Conservation (phyloP, 2,329 filamentous ascomycete genomes). For the Sarocladium kiliense region DNA sequence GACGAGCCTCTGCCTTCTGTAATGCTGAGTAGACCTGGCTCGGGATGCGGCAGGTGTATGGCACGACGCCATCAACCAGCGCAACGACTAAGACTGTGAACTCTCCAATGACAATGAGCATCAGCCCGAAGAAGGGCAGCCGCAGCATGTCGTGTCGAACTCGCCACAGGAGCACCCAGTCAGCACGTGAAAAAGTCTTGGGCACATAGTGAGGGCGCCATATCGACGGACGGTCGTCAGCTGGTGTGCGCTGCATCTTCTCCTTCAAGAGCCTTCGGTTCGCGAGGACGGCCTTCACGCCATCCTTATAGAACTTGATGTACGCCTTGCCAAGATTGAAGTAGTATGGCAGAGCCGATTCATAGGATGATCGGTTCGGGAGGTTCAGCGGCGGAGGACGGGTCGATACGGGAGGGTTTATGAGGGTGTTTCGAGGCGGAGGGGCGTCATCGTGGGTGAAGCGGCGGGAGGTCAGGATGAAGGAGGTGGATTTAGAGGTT, state of each 20-base stretch:
- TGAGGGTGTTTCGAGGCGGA: conserved; percentile 19
- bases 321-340: conserved; percentile 69
- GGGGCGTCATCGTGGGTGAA: background rate
- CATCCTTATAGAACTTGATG: conserved; percentile 80
- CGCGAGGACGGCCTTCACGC: conserved; percentile 66
- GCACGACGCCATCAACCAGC: conserved; percentile 65
- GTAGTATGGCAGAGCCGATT: conserved; percentile 39
- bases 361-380: conserved; percentile 43
- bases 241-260: conserved; percentile 37
- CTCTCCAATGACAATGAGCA: conserved; percentile 78
- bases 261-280: conserved; percentile 54
- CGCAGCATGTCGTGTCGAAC: conserved; percentile 69
- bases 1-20: conserved; percentile 48
- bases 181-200: conserved; percentile 49
- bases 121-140: conserved; percentile 69
- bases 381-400: conserved; percentile 65
- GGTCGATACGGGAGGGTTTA: conserved; percentile 71
- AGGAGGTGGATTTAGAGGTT: background rate
- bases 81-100: conserved; percentile 78
- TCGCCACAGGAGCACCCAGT: conserved; percentile 66
- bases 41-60: conserved; percentile 78
- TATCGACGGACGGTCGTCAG: conserved; percentile 47
- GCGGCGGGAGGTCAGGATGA: background rate
- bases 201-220: conserved; percentile 27
- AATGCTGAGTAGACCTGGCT: conserved; percentile 59